Base-by-base conservation (phyloP, 345 rosid genomes). In the Firmiana major region DNA sequence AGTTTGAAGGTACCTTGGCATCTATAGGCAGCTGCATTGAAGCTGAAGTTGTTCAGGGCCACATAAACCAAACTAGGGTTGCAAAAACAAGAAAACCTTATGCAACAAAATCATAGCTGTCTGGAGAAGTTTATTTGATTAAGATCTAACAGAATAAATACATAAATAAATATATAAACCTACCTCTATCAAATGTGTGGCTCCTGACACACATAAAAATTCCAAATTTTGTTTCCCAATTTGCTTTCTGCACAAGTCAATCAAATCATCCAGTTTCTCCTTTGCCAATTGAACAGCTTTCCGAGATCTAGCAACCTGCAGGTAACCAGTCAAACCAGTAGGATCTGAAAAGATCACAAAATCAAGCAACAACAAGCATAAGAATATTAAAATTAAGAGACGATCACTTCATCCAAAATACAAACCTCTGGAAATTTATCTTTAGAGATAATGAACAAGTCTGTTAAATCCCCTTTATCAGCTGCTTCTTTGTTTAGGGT, bases 391-490 rank as follows among this genome's bases (percentile, higher is more conserved):
- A 81, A 70, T 62, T 19, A 48, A 62, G 24, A 72, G 59, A 65
- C 63, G 17, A 26, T 78, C 71, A 49, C 13, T 62, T 62, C 46
- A 60, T 62, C 69, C 34, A 43, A 80, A 22, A 70, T 51, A 79
- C 76, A 81, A 79, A 94, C 96, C 94, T 95, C 99, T 15, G 90
- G 86, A 83, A 88, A 95, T 81, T 82, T 93, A 78, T 83, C 86
- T 65, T 79, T 79, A 60, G 96, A 90, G 64, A 78, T 70, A 74
- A 87, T 83, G 66, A 95, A 68, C 79, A 90, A 83, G 82, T 90
- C 87, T 31, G 80, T 78, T 26, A 91, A 80, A 79, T 95, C 92
- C 79, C 97, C 96, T 81, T 77, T 76, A 73, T 84, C 90, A 79
- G 96, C 97, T 12, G 92, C 97, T 83, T 95, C 93, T 86, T 90